These are phyloP conservation scores for Phytopythium delawarense DNA, from an alignment of 352 stramenopile species.

Conservation along the genomic window DNA sequence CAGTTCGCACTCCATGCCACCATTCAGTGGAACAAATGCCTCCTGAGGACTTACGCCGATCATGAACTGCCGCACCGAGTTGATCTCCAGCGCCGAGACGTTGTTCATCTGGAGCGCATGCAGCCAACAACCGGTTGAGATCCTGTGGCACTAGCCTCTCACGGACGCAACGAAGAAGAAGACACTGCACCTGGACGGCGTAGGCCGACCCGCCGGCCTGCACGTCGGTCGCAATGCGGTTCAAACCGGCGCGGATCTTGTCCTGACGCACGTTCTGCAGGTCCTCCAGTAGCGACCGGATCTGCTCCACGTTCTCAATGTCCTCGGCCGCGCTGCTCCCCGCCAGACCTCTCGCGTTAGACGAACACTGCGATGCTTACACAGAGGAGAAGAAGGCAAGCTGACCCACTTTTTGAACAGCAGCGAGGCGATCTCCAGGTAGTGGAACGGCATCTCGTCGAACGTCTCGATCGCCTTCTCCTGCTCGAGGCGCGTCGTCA, in stretches of 20 bases:
- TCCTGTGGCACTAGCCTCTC: background rate
- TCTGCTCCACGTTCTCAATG: conserved; percentile 77
- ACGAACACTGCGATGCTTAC: background rate
- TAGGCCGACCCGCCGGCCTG: conserved; percentile 67
- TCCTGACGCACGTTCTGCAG: conserved; percentile 87
- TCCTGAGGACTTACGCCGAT: conserved; percentile 40
- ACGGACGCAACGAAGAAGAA: background rate
- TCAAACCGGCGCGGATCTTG: conserved; percentile 87
- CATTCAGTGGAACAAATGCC: background rate
- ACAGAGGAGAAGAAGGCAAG: too few species aligned
- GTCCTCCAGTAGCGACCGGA: conserved; percentile 82
- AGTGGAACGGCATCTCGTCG: conserved; percentile 83
- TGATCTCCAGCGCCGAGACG: conserved; percentile 82
- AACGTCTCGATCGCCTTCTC: conserved; percentile 76
- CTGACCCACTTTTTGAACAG: conserved; percentile 78
- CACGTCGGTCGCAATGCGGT: conserved; percentile 73
- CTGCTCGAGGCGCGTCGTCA: conserved; percentile 51
- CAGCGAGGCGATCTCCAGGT: conserved; percentile 80
- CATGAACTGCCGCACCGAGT: conserved; percentile 87
- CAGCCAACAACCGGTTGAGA: background rate
- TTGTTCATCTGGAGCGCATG: conserved; percentile 75
- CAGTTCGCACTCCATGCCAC: background rate
- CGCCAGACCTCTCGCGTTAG: background rate
- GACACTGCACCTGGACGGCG: conserved; percentile 44
- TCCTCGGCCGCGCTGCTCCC: conserved; percentile 67